Base-by-base conservation (phyloP, 768 basidiomycete species). In the Rhizopogon vesiculosus region DNA sequence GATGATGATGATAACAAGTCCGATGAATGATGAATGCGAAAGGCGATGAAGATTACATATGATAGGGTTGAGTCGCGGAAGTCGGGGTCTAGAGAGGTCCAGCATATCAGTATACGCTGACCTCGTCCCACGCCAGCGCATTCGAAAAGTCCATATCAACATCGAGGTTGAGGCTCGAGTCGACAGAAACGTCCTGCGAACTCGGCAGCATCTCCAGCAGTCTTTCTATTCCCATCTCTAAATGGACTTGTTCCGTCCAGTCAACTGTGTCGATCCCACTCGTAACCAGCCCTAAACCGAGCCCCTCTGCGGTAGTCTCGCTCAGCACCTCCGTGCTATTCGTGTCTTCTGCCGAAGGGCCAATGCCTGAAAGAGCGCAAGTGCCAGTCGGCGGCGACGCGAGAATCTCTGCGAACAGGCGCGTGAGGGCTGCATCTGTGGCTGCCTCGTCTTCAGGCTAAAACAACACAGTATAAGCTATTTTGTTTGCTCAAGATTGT, bases 201-300 rank as follows among this genome's bases (percentile, higher is more conserved):
- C 57, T 66, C 43, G 79, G 77, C 60, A 81, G 66, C 70, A 82
- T 71, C 65, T 81, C 81, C 67, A 86, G 65, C 52, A 86, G 70
- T 68, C 74, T 80, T 73, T 84, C 80, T 75, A 86, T 82, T 68
- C 84, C 84, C 61, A 73, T 75, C 64, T 82, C 81, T 56, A 72
- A 72, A 13, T 13, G 59, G 42, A 61, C 59, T 53, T 60, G 66
- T 29, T 70, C 64, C 33, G 33, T 55, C 70, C 68, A 71, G 45
- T 71, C 61, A 55, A 54, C 53, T 49, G 62, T 35, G 42, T 60
- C 48, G 10, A 60, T 58, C 53, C 61, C 45, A 59, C 59, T 58
- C 58, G 40, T 57, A 2, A 59, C 60, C n/a, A 55, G 51, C 53
- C 60, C 66, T 42, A 63, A 42, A 58, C 53, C 55, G 53, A 62